These are phyloP conservation scores for Clohesyomyces aquaticus DNA, from an alignment of 495 filamentous ascomycete genomes.

Conservation along the genomic window DNA sequence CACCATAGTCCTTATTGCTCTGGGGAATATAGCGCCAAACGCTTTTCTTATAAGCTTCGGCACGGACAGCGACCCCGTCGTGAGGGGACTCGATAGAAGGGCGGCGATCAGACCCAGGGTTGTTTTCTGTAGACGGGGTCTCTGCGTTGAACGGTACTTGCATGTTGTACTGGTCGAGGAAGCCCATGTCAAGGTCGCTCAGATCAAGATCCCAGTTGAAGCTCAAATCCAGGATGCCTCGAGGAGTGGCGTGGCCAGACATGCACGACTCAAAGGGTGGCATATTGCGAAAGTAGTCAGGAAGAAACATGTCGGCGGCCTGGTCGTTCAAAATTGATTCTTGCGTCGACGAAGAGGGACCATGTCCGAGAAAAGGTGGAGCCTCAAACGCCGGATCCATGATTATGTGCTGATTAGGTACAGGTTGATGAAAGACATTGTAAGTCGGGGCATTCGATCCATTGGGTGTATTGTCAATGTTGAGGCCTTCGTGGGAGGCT, in stretches of 20 bases:
- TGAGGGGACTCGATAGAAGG: neutral
- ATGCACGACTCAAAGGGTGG: slow-evolving; percentile 5
- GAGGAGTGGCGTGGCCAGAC: slow-evolving; percentile 39
- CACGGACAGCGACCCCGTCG: slow-evolving; percentile 41
- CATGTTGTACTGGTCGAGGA: slow-evolving; percentile 62
- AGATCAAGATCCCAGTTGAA: slow-evolving; percentile 61
- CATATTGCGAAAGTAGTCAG: slow-evolving; percentile 10
- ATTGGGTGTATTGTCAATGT: too few species aligned
- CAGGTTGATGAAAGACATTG: too few species aligned
- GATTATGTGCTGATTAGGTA: too few species aligned
- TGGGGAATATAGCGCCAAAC: slow-evolving; percentile 60
- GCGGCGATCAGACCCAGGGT: slow-evolving; percentile 12
- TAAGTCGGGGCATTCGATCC: too few species aligned
- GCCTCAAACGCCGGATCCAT: too few species aligned
- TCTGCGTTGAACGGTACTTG: slow-evolving; percentile 47
- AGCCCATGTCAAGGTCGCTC: slow-evolving; percentile 62
- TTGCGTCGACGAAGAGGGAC: neutral
- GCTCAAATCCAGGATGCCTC: slow-evolving; percentile 51
- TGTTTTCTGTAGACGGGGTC: slow-evolving; percentile 21
- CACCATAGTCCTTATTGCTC: slow-evolving; percentile 54
- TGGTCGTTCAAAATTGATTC: neutral
- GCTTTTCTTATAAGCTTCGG: slow-evolving; percentile 52
- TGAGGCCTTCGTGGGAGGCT: too few species aligned
- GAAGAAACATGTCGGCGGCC: neutral
- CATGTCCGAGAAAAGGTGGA: neutral